Evolutionary conservation across 169 alveolate species (phyloP), one percentile per base, ranked within the genome.

Genomic region (Cryptosporidium muris): DNA sequence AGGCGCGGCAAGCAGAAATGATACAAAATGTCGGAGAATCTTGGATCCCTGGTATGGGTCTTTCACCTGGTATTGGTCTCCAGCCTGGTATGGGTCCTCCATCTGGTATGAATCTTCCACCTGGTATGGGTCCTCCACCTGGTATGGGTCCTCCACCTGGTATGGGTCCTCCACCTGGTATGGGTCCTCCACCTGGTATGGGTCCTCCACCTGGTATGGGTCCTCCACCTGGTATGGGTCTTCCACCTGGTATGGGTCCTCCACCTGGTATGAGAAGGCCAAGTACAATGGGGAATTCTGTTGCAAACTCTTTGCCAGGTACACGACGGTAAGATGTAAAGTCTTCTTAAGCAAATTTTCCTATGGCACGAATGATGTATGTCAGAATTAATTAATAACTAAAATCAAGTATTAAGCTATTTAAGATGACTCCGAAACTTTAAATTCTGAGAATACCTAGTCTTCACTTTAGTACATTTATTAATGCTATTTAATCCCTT

Each of bases 81-180:
- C 68, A 52, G 16, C 52, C 68, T n/a, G 68, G 68, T 47, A 58
- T 58, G 68, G 74, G 74, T 42, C 85, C 25, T 25, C 80, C 67
- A 43, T 34, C 67, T 14, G 68, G 85, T 34, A 74, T 74, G 68
- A 38, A 63, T 25, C 25, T 0, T 4, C 68, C 85, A 14, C 74
- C 85, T 45, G 68, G 68, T 58, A 74, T 74, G 85, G 25, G 63
- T 58, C 85, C 68, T 45, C 68, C 68, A 38, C 80, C 80, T 9
- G 62, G 80, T 8, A 64, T 62, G 66, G 66, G 53, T 8, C 38
- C 43, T 1, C 80, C 80, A 45, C 62, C 52, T 40, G 80, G 80
- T 40, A 64, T 64, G 80, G 56, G 80, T 45, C 80, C 80, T 2
- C 80, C 58, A 3, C 80, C 80, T 2, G 80, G 80, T 38, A 64